A percentile compares a stretch with the other conserved stretches of the same genome.
phyloP scores from a whole-genome alignment of 2,329 filamentous ascomycete species.

The Colletotrichum truncatum region DNA sequence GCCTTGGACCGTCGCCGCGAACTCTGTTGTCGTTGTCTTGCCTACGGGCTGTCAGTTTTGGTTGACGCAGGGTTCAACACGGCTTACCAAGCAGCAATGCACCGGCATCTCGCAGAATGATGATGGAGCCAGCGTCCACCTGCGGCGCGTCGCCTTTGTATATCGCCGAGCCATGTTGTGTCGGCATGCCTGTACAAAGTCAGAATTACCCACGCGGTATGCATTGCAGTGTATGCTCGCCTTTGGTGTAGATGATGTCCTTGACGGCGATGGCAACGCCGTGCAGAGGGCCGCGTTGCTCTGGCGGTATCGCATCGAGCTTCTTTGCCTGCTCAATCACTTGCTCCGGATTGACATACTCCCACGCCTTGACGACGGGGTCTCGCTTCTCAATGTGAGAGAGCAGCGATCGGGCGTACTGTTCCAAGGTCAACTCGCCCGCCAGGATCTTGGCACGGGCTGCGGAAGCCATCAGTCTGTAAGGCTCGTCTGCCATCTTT shows the following conservation, averaged over 20 bases:
- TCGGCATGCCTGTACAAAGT: slow-evolving; percentile 60
- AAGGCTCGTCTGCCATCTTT: slow-evolving; percentile 14
- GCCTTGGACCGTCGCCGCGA: slow-evolving; percentile 64
- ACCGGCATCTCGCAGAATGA: slow-evolving; percentile 61
- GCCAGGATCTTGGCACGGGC: slow-evolving; percentile 46
- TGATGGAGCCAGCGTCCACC: slow-evolving; percentile 62
- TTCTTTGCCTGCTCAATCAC: slow-evolving; percentile 58
- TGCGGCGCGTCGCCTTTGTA: slow-evolving; percentile 55
- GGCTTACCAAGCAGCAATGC: slow-evolving; percentile 65
- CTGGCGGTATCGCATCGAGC: slow-evolving; percentile 58
- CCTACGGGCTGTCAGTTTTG: slow-evolving; percentile 22
- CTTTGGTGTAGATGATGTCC: slow-evolving; percentile 67
- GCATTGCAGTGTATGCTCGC: slow-evolving; percentile 34
- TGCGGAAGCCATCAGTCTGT: slow-evolving; percentile 50
- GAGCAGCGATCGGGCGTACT: slow-evolving; percentile 58
- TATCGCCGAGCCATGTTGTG: slow-evolving; percentile 62
- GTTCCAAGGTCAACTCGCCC: slow-evolving; percentile 55
- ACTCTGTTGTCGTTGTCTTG: slow-evolving; percentile 68
- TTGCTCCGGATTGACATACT: slow-evolving; percentile 52
- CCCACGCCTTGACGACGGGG: slow-evolving; percentile 58
- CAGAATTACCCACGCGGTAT: neutral
- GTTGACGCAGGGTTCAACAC: too few relatives aligned
- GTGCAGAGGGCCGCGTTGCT: slow-evolving; percentile 63
- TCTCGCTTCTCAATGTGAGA: slow-evolving; percentile 54
- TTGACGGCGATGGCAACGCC: slow-evolving; percentile 68